A percentile compares a stretch with the other conserved stretches of the same genome.
phyloP scores from a whole-genome alignment of 2,329 filamentous ascomycete genomes.

The Clonostachys rhizophaga region DNA sequence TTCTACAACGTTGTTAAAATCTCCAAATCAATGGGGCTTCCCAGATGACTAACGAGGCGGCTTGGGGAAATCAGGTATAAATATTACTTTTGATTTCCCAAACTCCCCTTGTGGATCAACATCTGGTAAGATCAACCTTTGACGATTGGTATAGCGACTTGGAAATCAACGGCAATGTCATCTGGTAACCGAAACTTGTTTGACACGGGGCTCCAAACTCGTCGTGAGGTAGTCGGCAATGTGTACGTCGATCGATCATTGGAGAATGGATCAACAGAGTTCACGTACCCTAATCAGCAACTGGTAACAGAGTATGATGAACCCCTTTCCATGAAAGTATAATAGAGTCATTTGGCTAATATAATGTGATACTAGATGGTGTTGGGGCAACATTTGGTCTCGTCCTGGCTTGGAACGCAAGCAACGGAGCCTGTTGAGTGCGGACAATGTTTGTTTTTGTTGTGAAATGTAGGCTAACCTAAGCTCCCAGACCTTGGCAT shows the following conservation, averaged over 20 bases:
- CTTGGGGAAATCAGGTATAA: too few relatives aligned
- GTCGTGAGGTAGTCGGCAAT: slow-evolving; percentile 52
- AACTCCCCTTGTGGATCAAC: too few relatives aligned
- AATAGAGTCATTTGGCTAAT: background rate
- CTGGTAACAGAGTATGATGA: slow-evolving; percentile 46
- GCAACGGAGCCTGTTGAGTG: slow-evolving; percentile 39
- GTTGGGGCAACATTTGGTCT: slow-evolving; percentile 60
- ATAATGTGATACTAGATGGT: slow-evolving; percentile 11
- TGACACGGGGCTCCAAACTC: slow-evolving; percentile 53
- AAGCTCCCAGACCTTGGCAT: slow-evolving; percentile 46
- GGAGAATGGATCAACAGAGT: slow-evolving; percentile 43
- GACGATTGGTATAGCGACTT: too few relatives aligned
- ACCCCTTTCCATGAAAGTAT: background rate
- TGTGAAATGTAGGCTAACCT: background rate
- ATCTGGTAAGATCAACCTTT: too few relatives aligned
- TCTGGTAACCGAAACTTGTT: slow-evolving; percentile 34
- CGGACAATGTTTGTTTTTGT: slow-evolving; percentile 25
- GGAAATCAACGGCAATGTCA: too few relatives aligned
- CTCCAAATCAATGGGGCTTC: too few relatives aligned
- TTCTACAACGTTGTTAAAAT: too few relatives aligned
- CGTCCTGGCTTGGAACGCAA: slow-evolving; percentile 58
- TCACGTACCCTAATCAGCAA: slow-evolving; percentile 54
- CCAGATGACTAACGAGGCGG: too few relatives aligned
- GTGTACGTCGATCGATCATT: slow-evolving; percentile 53
- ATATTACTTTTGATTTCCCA: too few relatives aligned